Conservation (phyloP, 768 basidiomycete genomes). For the Tricholoma furcatifolium region DNA sequence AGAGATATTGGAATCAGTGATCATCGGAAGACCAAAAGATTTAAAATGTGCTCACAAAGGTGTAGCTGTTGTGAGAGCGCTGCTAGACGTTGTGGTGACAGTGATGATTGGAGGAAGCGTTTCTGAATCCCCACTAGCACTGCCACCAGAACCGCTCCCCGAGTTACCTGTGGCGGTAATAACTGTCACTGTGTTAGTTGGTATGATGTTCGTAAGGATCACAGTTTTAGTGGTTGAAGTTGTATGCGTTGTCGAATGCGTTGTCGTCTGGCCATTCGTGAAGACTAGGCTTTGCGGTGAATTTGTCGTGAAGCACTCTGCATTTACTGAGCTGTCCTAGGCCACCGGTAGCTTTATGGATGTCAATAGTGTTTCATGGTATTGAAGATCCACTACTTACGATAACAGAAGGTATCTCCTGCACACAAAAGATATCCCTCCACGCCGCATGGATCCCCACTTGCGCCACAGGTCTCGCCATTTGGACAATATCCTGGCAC, state of each 20-base stretch:
- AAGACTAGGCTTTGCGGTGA: neutral
- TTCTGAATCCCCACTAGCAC: neutral
- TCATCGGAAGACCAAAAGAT: too few species aligned
- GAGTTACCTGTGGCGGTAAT: neutral
- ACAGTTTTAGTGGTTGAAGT: neutral
- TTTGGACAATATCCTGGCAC: neutral
- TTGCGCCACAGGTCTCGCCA: neutral
- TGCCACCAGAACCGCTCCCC: too few species aligned
- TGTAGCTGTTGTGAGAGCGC: neutral
- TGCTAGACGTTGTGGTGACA: neutral
- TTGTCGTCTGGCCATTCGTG: neutral
- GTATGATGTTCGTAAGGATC: too few species aligned
- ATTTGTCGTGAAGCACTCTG: neutral
- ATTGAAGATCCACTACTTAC: neutral
- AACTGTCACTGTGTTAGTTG: neutral
- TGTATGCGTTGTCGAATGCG: neutral
- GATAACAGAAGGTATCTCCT: constrained; percentile 1
- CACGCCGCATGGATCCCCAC: neutral
- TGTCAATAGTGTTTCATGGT: neutral
- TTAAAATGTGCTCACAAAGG: neutral
- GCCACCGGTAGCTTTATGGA: neutral
- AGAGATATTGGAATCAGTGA: too few species aligned
- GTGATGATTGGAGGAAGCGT: neutral
- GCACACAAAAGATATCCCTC: neutral
- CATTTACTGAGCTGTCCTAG: neutral